phyloP scores from a whole-genome alignment of 768 basidiomycete genomes.

The Russula ochroleuca region DNA sequence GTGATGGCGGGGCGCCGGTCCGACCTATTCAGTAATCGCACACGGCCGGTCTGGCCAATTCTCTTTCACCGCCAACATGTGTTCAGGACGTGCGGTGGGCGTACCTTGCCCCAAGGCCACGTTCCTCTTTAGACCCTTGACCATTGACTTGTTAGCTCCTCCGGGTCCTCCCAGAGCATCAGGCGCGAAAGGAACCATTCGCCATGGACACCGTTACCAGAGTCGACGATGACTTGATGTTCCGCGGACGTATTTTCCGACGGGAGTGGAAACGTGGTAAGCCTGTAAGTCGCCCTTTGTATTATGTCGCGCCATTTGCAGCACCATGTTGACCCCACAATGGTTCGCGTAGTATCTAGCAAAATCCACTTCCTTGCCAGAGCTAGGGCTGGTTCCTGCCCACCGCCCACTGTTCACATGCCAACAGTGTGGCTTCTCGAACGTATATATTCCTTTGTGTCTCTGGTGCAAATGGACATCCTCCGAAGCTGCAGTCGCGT shows the following conservation, averaged over 20 bases:
- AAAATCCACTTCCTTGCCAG: slow-evolving; percentile 24
- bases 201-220: background rate
- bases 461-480: slow-evolving; percentile 28
- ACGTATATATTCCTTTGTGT: slow-evolving; percentile 24
- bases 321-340: background rate
- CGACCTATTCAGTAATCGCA: background rate
- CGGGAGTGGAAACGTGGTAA: slow-evolving; percentile 23
- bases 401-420: slow-evolving; percentile 26
- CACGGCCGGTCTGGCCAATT: background rate
- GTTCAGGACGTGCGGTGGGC: slow-evolving; percentile 11
- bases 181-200: background rate
- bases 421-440: slow-evolving; percentile 24
- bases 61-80: slow-evolving; percentile 17
- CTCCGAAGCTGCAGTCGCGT: slow-evolving; percentile 12
- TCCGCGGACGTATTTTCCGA: slow-evolving; percentile 18
- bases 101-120: slow-evolving; percentile 10
- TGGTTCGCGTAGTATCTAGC: slow-evolving; percentile 20
- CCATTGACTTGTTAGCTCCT: background rate
- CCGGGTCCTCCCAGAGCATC: background rate
- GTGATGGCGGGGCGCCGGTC: slow-evolving; percentile 6
- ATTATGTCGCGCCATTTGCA: background rate
- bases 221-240: slow-evolving; percentile 14
- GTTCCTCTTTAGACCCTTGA: slow-evolving; percentile 1
- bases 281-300: slow-evolving; percentile 5
- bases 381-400: slow-evolving; percentile 18